Base-by-base conservation (phyloP, 1,284 basidiomycete species). In the Ganoderma resinaceum region DNA sequence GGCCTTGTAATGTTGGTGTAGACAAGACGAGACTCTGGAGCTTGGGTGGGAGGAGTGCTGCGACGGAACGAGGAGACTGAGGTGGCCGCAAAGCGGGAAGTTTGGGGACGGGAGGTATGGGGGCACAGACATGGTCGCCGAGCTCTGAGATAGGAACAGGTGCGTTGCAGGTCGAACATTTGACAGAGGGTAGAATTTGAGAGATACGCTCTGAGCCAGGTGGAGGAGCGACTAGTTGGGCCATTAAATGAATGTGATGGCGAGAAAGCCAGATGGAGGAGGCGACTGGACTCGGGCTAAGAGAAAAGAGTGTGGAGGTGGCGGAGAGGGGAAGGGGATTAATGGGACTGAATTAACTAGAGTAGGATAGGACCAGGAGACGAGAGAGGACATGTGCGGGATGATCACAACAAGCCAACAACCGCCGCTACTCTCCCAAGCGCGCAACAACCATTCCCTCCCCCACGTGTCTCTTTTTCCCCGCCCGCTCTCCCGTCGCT, bases 141-240 rank as follows among this genome's bases (percentile, higher is more conserved):
- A 95, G 88, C 40, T 89, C 84, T 62, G 84, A 82, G 62, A 95
- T 84, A 40, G 91, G 87, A 46, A 96, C 92, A 2, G 87, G 87
- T 37, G 83, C 81, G 73, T 83, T 81, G 78, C 95, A 96, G 49
- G 82, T 91, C 3, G 93, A 94, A 79, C 95, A 96, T 78, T 92
- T 96, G 70, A 95, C 91, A 1, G 89, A 86, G 3, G 95, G 93
- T 20, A 96, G 83, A 62, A 91, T 78, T 79, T 94, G 90, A n/a
- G 93, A 94, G 55, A 91, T 87, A 35, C 91, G 84, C 66, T 70
- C 75, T 23, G 72, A 74, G 66, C 49, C 71, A 14, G 77, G 74
- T 33, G 78, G 74, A 43, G 83, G 75, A 20, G 77, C 75, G 66
- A 84, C 80, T 69, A 83, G 77, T 66, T 82, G 80, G 66, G 84